Percentiles rank a stretch among this genome's conserved stretches.
Conservation (phyloP, 2,329 filamentous ascomycete species). For the Akanthomyces dipterigenus region DNA sequence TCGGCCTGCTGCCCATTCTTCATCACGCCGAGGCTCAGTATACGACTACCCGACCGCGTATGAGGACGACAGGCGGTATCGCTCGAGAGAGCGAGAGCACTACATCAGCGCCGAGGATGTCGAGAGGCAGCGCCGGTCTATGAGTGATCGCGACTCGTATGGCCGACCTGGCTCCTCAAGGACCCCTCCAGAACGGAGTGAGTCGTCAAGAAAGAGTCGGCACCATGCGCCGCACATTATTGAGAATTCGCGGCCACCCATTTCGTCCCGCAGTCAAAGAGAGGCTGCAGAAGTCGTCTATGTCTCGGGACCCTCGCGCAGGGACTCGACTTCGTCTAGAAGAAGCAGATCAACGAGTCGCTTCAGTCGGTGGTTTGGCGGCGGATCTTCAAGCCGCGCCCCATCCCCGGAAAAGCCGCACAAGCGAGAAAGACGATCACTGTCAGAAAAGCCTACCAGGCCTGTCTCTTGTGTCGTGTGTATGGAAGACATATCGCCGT, state of each 20-base stretch:
- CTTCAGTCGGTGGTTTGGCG: constrained; percentile 22
- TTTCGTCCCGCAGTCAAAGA: constrained; percentile 21
- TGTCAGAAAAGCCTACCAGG: constrained; percentile 6
- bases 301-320: not conserved
- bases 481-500: constrained; percentile 57
- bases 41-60: constrained; percentile 1
- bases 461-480: constrained; percentile 67
- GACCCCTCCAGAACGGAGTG: constrained; percentile 24
- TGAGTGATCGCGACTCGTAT: constrained; percentile 22
- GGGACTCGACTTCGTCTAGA: constrained; percentile 13
- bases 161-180: constrained; percentile 22
- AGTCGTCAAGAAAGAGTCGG: constrained; percentile 22
- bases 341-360: constrained; percentile 19
- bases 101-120: constrained; percentile 18
- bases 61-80: constrained; percentile 5
- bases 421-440: constrained; percentile 6
- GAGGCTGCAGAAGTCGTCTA: constrained; percentile 4
- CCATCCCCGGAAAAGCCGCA: constrained; percentile 21
- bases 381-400: constrained; percentile 18
- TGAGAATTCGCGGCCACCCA: constrained; percentile 27
- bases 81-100: not conserved
- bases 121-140: constrained; percentile 19
- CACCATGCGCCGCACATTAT: constrained; percentile 23
- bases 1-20: not conserved
- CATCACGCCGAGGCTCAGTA: constrained; percentile 5